Evolutionary conservation across 768 basidiomycete genomes (phyloP).

Genomic region (Termitomyces sp.): DNA sequence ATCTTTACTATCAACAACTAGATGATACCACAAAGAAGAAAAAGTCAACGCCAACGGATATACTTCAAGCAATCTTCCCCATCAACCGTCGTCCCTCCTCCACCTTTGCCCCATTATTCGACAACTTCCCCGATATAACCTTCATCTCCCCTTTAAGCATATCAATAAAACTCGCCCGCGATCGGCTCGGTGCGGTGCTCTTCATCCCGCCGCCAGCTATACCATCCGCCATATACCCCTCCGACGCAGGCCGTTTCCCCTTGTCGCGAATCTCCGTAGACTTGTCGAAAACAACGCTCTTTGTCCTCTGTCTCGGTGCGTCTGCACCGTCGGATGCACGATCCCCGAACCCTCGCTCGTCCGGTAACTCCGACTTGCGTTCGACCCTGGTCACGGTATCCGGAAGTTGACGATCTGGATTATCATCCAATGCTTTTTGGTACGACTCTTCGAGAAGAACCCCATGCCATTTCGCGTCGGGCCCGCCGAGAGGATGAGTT

Average conservation of each 20-base stretch:
- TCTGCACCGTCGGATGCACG: neutral
- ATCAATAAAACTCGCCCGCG: conserved; percentile 25
- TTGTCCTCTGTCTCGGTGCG: neutral
- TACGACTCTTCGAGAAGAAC: conserved; percentile 14
- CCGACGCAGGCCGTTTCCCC: neutral
- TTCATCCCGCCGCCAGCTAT: neutral
- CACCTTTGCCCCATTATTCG: conserved; percentile 30
- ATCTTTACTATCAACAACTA: too few relatives aligned
- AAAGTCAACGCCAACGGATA: too few relatives aligned
- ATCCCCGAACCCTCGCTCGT: too few relatives aligned
- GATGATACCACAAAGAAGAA: too few relatives aligned
- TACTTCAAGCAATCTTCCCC: conserved; percentile 18
- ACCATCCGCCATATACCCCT: neutral
- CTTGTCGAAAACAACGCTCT: neutral
- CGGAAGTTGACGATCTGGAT: conserved; percentile 15
- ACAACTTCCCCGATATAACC: conserved; percentile 33
- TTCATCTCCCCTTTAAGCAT: conserved; percentile 40
- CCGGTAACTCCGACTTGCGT: too few relatives aligned
- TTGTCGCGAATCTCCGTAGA: neutral
- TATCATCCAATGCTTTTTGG: conserved; percentile 16
- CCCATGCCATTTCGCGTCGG: conserved; percentile 15
- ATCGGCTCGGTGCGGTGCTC: neutral
- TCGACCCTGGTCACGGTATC: too few relatives aligned
- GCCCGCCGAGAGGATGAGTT: conserved; percentile 16
- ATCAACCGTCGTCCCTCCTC: conserved; percentile 34